Evolutionary conservation across 2,329 filamentous ascomycete species (phyloP).

Genomic region (Aspergillus phoenicis): DNA sequence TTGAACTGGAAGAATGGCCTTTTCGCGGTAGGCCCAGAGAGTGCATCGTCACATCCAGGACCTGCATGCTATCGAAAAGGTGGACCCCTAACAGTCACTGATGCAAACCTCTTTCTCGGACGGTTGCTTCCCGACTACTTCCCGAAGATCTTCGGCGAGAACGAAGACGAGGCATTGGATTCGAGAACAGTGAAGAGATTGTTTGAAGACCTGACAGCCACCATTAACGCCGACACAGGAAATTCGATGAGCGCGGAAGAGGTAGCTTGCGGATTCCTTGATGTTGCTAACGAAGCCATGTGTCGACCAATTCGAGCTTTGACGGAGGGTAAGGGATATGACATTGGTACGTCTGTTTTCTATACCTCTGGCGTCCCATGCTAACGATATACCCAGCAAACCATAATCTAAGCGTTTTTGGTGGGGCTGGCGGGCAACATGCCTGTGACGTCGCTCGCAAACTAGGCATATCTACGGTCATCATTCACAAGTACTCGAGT

Average conservation of each 20-base stretch:
- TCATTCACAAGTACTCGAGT: conserved; percentile 49
- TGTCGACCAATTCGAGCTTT: conserved; percentile 45
- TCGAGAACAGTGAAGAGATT: conserved; percentile 69
- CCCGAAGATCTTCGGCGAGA: conserved; percentile 56
- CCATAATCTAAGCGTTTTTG: conserved; percentile 35
- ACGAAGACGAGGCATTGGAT: conserved; percentile 59
- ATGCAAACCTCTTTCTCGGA: conserved; percentile 85
- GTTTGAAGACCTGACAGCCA: conserved; percentile 71
- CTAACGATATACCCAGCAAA: no score
- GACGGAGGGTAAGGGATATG: conserved; percentile 10
- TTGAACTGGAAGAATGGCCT: conserved; percentile 84
- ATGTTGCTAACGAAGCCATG: conserved; percentile 91
- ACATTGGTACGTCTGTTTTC: neutral
- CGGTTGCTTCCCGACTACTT: conserved; percentile 86
- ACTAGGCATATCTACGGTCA: conserved; percentile 44
- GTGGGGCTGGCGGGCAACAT: conserved; percentile 43
- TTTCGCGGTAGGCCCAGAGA: conserved; percentile 88
- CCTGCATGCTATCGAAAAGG: conserved; percentile 90
- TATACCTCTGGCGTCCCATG: no score
- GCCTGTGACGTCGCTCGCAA: conserved; percentile 47
- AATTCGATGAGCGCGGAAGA: conserved; percentile 73
- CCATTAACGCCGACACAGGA: conserved; percentile 66
- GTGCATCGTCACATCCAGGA: conserved; percentile 83
- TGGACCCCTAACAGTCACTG: conserved; percentile 87
- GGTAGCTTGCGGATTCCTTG: conserved; percentile 85